Conservation (phyloP, 2,329 filamentous ascomycete species). For the Hypoxylon sp. region DNA sequence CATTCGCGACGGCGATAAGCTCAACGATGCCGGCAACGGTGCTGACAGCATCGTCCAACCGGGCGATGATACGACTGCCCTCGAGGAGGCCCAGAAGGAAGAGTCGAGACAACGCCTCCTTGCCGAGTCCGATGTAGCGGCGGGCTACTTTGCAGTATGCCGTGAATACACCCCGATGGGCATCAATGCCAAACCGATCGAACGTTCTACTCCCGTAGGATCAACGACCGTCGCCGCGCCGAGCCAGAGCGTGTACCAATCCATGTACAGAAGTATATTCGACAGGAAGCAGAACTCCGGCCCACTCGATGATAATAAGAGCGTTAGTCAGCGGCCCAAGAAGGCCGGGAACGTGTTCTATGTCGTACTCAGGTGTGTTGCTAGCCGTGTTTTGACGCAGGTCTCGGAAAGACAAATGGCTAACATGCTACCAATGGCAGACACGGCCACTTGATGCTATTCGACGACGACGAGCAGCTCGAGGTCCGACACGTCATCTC, state of each 20-base stretch:
- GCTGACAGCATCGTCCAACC: conserved; percentile 66
- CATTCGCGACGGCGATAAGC: conserved; percentile 59
- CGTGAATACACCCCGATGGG: conserved; percentile 93
- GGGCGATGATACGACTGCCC: conserved; percentile 74
- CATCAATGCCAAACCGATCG: conserved; percentile 92
- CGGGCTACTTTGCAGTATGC: conserved; percentile 95
- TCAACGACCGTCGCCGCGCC: conserved; percentile 80
- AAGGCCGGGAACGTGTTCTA: conserved; percentile 91
- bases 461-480: conserved; percentile 94
- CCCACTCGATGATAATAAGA: conserved; percentile 64
- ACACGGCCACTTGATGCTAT: conserved; percentile 96
- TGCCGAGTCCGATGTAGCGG: conserved; percentile 82
- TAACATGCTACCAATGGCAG: conserved; percentile 60
- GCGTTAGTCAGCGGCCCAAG: conserved; percentile 68
- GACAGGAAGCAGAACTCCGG: conserved; percentile 75
- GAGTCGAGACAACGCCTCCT: conserved; percentile 69
- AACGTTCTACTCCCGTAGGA: conserved; percentile 84
- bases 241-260: conserved; percentile 96
- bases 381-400: conserved; percentile 20
- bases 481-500: conserved; percentile 98
- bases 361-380: conserved; percentile 82
- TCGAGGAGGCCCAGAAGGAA: conserved; percentile 75
- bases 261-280: conserved; percentile 97
- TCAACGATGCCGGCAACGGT: conserved; percentile 52
- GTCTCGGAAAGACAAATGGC: conserved; percentile 8